Evolutionary conservation across 805 yeast genomes (phyloP), one percentile per base, ranked within the genome.

Genomic region (Saccharomycopsis vini): DNA sequence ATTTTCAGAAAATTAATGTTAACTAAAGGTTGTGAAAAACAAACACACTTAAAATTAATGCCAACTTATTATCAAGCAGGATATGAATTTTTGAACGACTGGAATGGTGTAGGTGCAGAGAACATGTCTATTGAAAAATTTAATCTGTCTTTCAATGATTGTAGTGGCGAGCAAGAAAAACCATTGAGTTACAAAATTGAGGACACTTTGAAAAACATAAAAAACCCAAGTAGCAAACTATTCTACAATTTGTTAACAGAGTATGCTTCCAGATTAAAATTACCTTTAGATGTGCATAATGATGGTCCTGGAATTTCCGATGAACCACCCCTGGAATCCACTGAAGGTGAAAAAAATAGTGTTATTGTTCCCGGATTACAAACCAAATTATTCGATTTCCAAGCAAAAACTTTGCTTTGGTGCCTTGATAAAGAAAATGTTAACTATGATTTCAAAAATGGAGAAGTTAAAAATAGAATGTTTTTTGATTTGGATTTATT

Each of bases 341-440:
- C 3, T 3, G 2, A n/a, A 34, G 10, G 28, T 6, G 1, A 13
- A 16, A 2, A 10, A 7, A 30, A 45, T 19, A 12, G 32, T 10
- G 12, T 42, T 3, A 6, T 6, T 4, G 29, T 47, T 24, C 35
- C 72, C 0, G 73, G 68, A 31, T 54, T 75, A 4, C 69, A 64
- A 7, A 64, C 75, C 0, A 60, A 61, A 12, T 57, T 75, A 5
- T 54, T 73, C 21, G 60, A 61, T 2, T 79, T 77, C 47, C 87
- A 79, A 55, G 64, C 63, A 3, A 69, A 67, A 35, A 68, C 82
- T 2, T 66, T 79, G 1, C 57, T 62, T 15, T 79, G 87, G 87
- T 59, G 79, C 54, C 58, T 79, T 3, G 49, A 59, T 0, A 68
- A 64, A 47, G 87, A 79, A 54, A 67, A 73, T 34, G 67, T 66